Conservation (phyloP, 352 stramenopile genomes). For the Pythium scleroteichum region DNA sequence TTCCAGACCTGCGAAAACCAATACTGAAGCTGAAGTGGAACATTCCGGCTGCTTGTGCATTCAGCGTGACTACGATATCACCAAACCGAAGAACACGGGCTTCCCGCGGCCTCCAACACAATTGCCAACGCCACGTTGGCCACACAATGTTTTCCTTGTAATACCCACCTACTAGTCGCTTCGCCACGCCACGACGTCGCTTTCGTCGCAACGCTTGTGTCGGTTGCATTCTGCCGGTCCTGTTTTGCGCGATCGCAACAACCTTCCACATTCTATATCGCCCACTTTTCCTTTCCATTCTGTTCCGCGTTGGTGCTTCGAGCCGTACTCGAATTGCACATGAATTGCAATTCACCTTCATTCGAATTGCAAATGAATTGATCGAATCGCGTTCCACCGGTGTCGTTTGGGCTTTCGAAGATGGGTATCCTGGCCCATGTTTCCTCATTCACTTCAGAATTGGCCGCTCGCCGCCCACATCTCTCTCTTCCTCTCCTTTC, state of each 20-base stretch:
- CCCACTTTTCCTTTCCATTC: conserved; percentile 5
- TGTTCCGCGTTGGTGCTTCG: conserved; percentile 7
- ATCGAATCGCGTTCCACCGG: conserved; percentile 22
- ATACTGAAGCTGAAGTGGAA: conserved; percentile 13
- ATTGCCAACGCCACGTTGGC: not conserved
- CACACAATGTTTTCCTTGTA: no score
- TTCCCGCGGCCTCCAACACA: not conserved
- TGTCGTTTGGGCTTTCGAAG: conserved; percentile 6
- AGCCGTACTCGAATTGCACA: conserved; percentile 1
- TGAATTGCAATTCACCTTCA: conserved; percentile 14
- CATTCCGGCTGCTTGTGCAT: conserved; percentile 5
- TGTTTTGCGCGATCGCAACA: conserved; percentile 22
- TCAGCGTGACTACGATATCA: not conserved
- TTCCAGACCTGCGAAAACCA: conserved; percentile 11
- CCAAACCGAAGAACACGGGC: not conserved
- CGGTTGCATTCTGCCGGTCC: conserved; percentile 17
- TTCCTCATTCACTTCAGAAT: conserved; percentile 27
- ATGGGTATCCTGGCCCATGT: conserved; percentile 15
- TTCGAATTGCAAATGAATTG: conserved; percentile 31
- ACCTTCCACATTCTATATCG: conserved; percentile 10
- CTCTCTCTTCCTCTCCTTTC: not conserved
- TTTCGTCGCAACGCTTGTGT: no score
- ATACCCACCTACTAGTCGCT: no score
- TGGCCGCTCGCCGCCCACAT: not conserved
- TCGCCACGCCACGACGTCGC: no score